phyloP scores from a whole-genome alignment of 1,284 basidiomycete species.

The Anthracocystis setariae region DNA sequence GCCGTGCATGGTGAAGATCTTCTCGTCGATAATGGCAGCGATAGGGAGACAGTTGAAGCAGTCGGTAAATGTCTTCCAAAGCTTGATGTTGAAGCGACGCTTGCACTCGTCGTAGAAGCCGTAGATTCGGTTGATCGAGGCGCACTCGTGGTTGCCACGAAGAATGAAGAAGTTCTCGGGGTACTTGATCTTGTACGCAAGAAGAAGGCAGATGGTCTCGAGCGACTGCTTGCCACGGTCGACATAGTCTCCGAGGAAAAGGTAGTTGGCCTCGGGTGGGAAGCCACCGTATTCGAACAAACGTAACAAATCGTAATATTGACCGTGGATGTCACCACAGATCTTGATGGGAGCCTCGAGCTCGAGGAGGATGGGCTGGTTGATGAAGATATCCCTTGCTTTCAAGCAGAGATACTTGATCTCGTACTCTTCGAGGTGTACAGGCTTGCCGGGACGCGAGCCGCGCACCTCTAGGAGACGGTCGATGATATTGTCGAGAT shows the following conservation, averaged over 20 bases:
- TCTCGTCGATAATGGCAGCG: conserved; percentile 95
- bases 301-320: conserved; percentile 92
- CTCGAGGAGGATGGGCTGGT: conserved; percentile 92
- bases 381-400: conserved; percentile 94
- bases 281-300: conserved; percentile 95
- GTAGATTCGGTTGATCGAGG: conserved; percentile 93
- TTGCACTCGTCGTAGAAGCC: conserved; percentile 98
- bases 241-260: conserved; percentile 95
- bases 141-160: conserved; percentile 92
- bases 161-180: conserved; percentile 97
- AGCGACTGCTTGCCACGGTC: conserved; percentile 93
- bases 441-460: conserved; percentile 89
- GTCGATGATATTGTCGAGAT: conserved; percentile 68
- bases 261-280: conserved; percentile 94
- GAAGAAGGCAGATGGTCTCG: conserved; percentile 85
- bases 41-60: conserved; percentile 96
- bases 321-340: conserved; percentile 94
- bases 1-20: conserved; percentile 90
- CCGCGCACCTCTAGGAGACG: conserved; percentile 76
- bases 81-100: conserved; percentile 95
- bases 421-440: conserved; percentile 92
- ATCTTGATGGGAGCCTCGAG: conserved; percentile 96
- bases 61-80: conserved; percentile 97
- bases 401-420: conserved; percentile 95
- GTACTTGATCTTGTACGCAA: conserved; percentile 98